Evolutionary conservation across 179 eudicot genomes (phyloP).

Genomic region (Dionaea muscipula): DNA sequence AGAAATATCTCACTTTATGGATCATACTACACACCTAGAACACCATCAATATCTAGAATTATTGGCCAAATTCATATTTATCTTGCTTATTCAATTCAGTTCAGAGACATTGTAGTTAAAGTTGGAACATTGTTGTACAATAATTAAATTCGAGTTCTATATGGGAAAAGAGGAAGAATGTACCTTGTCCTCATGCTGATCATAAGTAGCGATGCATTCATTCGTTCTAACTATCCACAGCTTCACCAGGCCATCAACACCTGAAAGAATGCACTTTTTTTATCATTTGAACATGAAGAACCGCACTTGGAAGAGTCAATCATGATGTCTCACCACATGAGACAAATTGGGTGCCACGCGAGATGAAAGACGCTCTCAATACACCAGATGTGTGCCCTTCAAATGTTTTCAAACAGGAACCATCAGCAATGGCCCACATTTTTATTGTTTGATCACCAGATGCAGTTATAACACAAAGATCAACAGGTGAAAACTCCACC

Average conservation of each 20-base stretch:
- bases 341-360: constrained; percentile 82
- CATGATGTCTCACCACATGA: constrained; percentile 56
- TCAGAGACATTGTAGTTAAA: too few species aligned
- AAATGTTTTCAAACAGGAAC: constrained; percentile 85
- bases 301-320: not conserved
- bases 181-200: constrained; percentile 91
- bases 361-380: constrained; percentile 61
- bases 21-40: too few species aligned
- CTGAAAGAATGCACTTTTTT: constrained; percentile 22
- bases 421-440: constrained; percentile 86
- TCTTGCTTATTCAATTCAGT: too few species aligned
- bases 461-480: constrained; percentile 82
- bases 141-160: too few species aligned
- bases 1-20: too few species aligned
- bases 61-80: too few species aligned
- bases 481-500: constrained; percentile 95
- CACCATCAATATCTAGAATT: too few species aligned
- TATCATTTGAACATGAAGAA: constrained; percentile 2
- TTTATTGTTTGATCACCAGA: constrained; percentile 92
- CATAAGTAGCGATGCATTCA: constrained; percentile 89
- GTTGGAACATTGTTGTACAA: too few species aligned
- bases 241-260: constrained; percentile 89
- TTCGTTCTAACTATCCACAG: constrained; percentile 74
- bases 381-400: constrained; percentile 96
- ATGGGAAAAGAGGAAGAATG: too few species aligned